Evolutionary conservation across 2,329 filamentous ascomycete genomes (phyloP).

Genomic region (Colletotrichum sp.): DNA sequence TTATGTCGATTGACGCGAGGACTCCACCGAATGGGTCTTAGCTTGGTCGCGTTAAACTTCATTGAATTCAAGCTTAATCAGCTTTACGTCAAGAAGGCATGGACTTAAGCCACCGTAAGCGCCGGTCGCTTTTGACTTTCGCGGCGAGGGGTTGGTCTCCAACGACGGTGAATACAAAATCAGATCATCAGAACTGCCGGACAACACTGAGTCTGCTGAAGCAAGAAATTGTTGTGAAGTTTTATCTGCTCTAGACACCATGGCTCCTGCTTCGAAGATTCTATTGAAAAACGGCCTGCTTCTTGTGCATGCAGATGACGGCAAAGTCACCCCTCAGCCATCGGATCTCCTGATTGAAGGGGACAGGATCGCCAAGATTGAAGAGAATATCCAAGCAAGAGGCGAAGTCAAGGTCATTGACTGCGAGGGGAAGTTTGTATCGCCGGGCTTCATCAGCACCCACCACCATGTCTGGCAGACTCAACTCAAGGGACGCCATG

Average conservation of each 20-base stretch:
- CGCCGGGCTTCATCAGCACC: constrained; percentile 47
- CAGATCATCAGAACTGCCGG: not conserved
- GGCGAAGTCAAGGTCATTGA: constrained; percentile 38
- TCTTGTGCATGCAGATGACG: not conserved
- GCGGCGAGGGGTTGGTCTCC: not conserved
- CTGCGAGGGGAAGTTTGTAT: constrained; percentile 42
- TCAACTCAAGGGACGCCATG: constrained; percentile 30
- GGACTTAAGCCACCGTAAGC: not conserved
- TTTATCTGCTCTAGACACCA: not conserved
- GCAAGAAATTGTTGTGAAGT: fast-evolving
- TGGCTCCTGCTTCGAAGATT: not conserved
- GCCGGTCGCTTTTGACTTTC: not conserved
- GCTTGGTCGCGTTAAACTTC: not conserved
- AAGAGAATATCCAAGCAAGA: constrained; percentile 37
- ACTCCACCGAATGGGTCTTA: not conserved
- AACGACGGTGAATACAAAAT: not conserved
- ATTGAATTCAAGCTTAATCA: not conserved
- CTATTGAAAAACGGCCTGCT: not conserved
- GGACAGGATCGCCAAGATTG: constrained; percentile 29
- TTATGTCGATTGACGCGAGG: not conserved
- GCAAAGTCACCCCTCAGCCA: not conserved
- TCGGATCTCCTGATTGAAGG: not conserved
- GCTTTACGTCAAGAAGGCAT: not conserved
- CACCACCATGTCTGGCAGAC: constrained; percentile 52
- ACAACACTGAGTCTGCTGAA: fast-evolving